phyloP scores from a whole-genome alignment of 805 yeast genomes.

The Cyberlindnera xylosilytica region DNA sequence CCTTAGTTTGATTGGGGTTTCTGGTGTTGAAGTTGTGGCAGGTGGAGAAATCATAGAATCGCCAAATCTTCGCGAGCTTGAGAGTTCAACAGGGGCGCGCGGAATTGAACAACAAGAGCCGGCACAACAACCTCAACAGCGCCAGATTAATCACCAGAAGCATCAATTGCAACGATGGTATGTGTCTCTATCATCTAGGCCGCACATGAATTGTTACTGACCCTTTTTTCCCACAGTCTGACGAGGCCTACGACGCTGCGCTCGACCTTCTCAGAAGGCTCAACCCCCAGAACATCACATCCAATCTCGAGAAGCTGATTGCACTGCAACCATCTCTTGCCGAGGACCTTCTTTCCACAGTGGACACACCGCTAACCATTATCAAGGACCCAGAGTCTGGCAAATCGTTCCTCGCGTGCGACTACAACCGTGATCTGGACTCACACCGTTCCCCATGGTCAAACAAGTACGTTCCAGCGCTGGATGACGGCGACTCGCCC shows the following conservation, averaged over 20 bases:
- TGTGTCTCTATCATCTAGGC: not conserved
- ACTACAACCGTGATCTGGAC: conserved; percentile 93
- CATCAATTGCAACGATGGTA: not conserved
- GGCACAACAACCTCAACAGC: too few species aligned
- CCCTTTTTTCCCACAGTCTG: conserved; percentile 5
- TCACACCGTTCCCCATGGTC: conserved; percentile 90
- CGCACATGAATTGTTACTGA: too few species aligned
- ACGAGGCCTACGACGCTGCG: conserved; percentile 68
- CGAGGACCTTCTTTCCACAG: conserved; percentile 80
- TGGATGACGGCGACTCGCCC: conserved; percentile 67
- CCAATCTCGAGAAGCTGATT: conserved; percentile 39
- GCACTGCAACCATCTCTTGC: conserved; percentile 62
- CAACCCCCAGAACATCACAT: conserved; percentile 58
- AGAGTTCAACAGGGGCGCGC: too few species aligned
- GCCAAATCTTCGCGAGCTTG: too few species aligned
- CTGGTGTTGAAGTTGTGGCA: not conserved
- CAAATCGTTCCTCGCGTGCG: conserved; percentile 79
- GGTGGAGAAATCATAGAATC: too few species aligned
- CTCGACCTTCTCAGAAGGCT: conserved; percentile 73
- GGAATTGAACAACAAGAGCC: too few species aligned
- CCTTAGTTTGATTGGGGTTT: not conserved
- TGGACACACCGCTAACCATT: conserved; percentile 76
- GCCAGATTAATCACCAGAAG: too few species aligned
- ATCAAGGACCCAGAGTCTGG: conserved; percentile 35
- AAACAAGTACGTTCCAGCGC: conserved; percentile 60